Evolutionary conservation across 768 basidiomycete species (phyloP), one percentile per base, ranked within the genome.

Genomic region (Tephrocybe sp.): DNA sequence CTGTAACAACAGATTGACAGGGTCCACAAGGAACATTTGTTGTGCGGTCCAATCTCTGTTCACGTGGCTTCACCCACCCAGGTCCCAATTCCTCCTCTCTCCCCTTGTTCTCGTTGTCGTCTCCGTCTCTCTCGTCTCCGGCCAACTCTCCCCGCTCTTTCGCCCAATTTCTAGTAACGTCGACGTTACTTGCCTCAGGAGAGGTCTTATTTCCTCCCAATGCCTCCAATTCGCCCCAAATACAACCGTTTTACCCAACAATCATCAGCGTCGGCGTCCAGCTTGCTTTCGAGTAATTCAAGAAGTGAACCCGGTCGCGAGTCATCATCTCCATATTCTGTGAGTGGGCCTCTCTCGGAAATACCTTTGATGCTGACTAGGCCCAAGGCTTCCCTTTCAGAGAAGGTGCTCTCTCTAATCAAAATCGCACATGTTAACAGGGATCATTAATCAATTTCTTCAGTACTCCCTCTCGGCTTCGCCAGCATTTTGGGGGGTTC

Each of bases 401-500:
- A 68, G 11, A 67, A 69, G 61, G 66, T 67, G 52, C 42, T 42
- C 29, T 30, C 13, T 15, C 42, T 21, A 4, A 51, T 40, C 38
- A 18, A 41, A 38, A 23, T 16, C 39, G 40, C 15, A 3, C 34
- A n/a, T 15, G 13, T 19, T 15, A 27, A 7, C 7, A 12, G 25
- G 6, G 27, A 48, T 1, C 19, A 19, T 33, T 9, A 27, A 4
- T 24, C 23, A 21, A n/a, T 34, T 19, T 38, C 18, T 50, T 22
- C 24, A 76, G 73, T 75, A 62, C 47, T 71, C 72, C 15, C 57
- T 76, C 36, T 57, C 70, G 5, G 63, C 72, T 48, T 78, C 80
- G 18, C 73, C 78, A 1, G 70, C 71, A 22, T 69, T 78, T 70
- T 82, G 80, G 63, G 67, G 74, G 3, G 59, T 69, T 30, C 69